Conservation (phyloP, 257 asterid species). For the Paulownia fortunei region DNA sequence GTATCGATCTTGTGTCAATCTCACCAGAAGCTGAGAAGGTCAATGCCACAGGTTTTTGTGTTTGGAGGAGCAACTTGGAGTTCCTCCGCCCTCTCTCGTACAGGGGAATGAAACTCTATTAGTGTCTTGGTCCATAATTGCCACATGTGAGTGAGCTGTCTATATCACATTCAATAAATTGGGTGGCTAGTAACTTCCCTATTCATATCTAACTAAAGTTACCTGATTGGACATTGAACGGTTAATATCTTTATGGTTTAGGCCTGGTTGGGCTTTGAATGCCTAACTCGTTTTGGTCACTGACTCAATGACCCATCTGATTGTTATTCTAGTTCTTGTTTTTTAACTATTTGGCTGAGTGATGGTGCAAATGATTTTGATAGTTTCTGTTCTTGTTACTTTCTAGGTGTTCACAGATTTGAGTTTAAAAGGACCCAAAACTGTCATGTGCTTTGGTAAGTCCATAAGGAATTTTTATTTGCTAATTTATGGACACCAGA, state of each 20-base stretch:
- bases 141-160: constrained; percentile 12
- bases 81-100: neutral
- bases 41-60: neutral
- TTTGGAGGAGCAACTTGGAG: constrained; percentile 14
- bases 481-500: neutral
- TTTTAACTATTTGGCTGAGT: constrained; percentile 1
- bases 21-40: neutral
- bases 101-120: neutral
- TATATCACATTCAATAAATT: constrained; percentile 12
- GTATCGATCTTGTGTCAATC: neutral
- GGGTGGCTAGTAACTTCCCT: constrained; percentile 3
- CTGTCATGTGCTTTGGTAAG: neutral
- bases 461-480: neutral
- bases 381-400: neutral
- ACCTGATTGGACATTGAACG: neutral
- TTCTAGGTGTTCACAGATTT: constrained; percentile 13
- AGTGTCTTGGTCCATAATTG: constrained; percentile 4
- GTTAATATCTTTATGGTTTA: neutral
- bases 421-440: constrained; percentile 15
- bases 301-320: neutral
- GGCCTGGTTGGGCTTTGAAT: neutral
- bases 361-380: constrained; percentile 21
- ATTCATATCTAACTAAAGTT: constrained; percentile 2
- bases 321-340: neutral
- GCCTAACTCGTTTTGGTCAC: neutral